These are phyloP conservation scores for Clathrospora elynae DNA, from an alignment of 2,329 filamentous ascomycete genomes.

Conservation along the genomic window DNA sequence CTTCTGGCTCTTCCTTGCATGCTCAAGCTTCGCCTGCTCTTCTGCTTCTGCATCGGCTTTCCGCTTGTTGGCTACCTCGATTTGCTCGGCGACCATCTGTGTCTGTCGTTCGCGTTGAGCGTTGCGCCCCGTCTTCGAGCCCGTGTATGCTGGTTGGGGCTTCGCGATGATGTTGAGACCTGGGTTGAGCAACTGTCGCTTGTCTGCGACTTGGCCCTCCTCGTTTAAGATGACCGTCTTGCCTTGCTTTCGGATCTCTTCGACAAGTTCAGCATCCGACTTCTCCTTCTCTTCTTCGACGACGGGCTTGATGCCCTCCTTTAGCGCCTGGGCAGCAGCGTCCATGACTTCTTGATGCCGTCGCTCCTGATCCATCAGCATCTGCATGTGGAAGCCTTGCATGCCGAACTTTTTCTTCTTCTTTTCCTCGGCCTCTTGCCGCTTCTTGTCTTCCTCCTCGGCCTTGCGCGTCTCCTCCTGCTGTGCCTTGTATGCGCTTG, in stretches of 20 bases:
- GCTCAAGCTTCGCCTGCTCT: conserved; percentile 66
- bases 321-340: conserved; percentile 59
- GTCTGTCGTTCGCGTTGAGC: conserved; percentile 77
- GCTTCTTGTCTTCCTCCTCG: conserved; percentile 72
- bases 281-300: conserved; percentile 42
- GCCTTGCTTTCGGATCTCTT: conserved; percentile 68
- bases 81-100: conserved; percentile 77
- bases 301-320: conserved; percentile 41
- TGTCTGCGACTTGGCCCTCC: conserved; percentile 82
- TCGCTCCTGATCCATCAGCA: conserved; percentile 72
- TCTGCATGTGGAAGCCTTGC: conserved; percentile 76
- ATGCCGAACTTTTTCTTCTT: conserved; percentile 72
- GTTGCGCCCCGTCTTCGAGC: conserved; percentile 58
- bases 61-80: conserved; percentile 74
- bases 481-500: conserved; percentile 79
- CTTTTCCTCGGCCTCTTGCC: conserved; percentile 68
- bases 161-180: conserved; percentile 74
- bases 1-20: conserved; percentile 75
- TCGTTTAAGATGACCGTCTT: conserved; percentile 74
- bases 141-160: conserved; percentile 50
- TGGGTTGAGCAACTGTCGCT: conserved; percentile 75
- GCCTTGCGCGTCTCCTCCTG: conserved; percentile 73
- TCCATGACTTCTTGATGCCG: conserved; percentile 72
- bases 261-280: conserved; percentile 67
- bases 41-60: conserved; percentile 71